phyloP scores from a whole-genome alignment of 2,329 filamentous ascomycete species.

The Thelonectria discophora region DNA sequence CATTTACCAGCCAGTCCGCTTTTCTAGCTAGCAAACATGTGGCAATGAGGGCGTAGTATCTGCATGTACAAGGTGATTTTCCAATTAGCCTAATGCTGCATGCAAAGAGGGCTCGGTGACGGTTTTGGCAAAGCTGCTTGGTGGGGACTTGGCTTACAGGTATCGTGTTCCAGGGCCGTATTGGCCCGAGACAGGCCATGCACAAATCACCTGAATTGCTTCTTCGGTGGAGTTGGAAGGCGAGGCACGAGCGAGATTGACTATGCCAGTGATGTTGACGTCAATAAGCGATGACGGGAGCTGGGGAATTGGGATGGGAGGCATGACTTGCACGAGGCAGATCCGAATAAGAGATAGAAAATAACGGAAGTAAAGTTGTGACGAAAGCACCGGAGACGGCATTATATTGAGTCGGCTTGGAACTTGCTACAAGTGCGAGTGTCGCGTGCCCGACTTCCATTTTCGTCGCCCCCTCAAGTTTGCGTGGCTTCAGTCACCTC shows the following conservation, averaged over 20 bases:
- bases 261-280: conserved; percentile 1
- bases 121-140: not conserved
- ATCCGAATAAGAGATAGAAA: not conserved
- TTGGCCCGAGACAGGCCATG: conserved; percentile 65
- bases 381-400: not conserved
- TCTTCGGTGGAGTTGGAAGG: conserved; percentile 17
- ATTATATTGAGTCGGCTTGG: not conserved
- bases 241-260: not conserved
- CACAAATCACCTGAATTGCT: conserved; percentile 58
- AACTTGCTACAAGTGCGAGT: not conserved
- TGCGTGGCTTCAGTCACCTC: not conserved
- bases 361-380: not conserved
- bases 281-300: not conserved
- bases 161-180: conserved; percentile 64
- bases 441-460: not conserved
- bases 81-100: not conserved
- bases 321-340: conserved; percentile 4
- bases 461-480: not conserved
- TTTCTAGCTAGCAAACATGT: conserved; percentile 71
- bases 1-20: conserved; percentile 67
- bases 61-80: conserved; percentile 32
- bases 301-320: not conserved
- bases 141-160: conserved; percentile 49
- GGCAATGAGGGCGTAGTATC: conserved; percentile 71
- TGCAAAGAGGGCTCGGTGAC: not conserved